Conservation (phyloP, 2,329 filamentous ascomycete species). For the Colletotrichum echinochloae region DNA sequence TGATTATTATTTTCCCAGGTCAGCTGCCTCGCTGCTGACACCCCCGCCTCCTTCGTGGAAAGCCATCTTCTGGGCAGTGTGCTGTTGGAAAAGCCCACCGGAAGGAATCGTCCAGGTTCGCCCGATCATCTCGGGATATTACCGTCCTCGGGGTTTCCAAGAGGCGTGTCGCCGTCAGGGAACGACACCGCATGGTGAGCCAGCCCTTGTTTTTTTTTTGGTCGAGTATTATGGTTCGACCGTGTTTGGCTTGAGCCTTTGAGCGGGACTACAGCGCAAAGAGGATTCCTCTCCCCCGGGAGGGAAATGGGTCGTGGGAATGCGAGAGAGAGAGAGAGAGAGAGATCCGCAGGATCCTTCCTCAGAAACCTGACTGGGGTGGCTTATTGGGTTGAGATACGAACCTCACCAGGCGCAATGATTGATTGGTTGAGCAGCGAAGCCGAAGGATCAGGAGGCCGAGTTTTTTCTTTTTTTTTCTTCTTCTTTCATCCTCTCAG, state of each 20-base stretch:
- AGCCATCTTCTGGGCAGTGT: background rate
- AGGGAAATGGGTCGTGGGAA: conserved; percentile 3
- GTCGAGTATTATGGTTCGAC: background rate
- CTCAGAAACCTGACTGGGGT: background rate
- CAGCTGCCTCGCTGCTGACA: conserved; percentile 37
- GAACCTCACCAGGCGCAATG: conserved; percentile 3
- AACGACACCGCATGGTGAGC: background rate
- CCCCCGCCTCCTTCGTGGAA: background rate
- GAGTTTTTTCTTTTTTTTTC: too few species aligned
- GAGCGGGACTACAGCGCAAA: background rate
- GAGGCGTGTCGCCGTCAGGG: background rate
- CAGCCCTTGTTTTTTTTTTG: too few species aligned
- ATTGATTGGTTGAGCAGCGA: conserved; percentile 22
- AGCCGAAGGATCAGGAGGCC: background rate
- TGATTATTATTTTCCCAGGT: conserved; percentile 11
- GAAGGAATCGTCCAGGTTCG: background rate
- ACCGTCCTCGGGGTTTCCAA: background rate
- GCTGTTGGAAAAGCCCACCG: background rate
- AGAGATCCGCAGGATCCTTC: conserved; percentile 32
- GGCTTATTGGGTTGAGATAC: conserved; percentile 33
- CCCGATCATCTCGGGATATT: background rate
- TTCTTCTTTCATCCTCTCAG: too few species aligned
- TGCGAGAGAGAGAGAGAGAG: conserved; percentile 12
- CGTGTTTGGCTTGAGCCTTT: background rate
- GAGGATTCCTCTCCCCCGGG: conserved; percentile 11